Percentiles rank a stretch among this genome's conserved stretches.
These are phyloP conservation scores for Leucocoprinus sp. DNA, from an alignment of 768 basidiomycete species.

Conservation along the genomic window DNA sequence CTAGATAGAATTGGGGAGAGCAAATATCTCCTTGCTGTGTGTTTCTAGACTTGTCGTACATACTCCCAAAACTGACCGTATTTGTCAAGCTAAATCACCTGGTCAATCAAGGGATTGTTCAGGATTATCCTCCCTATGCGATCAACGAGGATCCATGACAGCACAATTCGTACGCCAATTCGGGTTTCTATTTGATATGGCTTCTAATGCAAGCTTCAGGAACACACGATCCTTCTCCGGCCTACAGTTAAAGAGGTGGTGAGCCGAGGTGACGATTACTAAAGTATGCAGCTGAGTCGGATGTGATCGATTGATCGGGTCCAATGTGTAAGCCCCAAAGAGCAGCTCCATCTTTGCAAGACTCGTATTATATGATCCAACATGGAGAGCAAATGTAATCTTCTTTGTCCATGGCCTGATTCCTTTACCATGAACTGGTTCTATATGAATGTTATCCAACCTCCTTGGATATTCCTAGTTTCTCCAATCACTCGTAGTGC, in stretches of 20 bases:
- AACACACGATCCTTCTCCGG: slow-evolving; percentile 79
- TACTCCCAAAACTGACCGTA: background rate
- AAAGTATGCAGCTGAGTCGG: slow-evolving; percentile 16
- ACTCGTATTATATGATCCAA: slow-evolving; percentile 5
- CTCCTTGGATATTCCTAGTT: slow-evolving; percentile 11
- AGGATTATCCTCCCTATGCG: slow-evolving; percentile 92
- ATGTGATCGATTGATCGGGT: slow-evolving; percentile 3
- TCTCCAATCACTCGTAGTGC: slow-evolving; percentile 8
- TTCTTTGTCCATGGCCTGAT: slow-evolving; percentile 8
- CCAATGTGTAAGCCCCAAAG: slow-evolving; percentile 9
- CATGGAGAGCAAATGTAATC: slow-evolving; percentile 4
- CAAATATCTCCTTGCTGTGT: slow-evolving; percentile 85
- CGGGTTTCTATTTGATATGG: slow-evolving; percentile 2
- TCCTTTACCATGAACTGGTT: slow-evolving; percentile 9
- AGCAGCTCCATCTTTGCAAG: slow-evolving; percentile 1
- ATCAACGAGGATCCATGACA: slow-evolving; percentile 81
- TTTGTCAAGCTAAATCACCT: slow-evolving; percentile 71
- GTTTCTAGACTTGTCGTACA: slow-evolving; percentile 16
- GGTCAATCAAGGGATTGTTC: slow-evolving; percentile 81
- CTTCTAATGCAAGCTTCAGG: slow-evolving; percentile 32
- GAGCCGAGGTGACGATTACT: slow-evolving; percentile 80
- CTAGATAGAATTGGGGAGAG: slow-evolving; percentile 88
- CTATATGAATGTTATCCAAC: slow-evolving; percentile 10
- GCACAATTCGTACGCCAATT: slow-evolving; percentile 71
- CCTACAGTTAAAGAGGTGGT: slow-evolving; percentile 83